phyloP scores from a whole-genome alignment of 106 monocot species.

The Allium fistulosum region DNA sequence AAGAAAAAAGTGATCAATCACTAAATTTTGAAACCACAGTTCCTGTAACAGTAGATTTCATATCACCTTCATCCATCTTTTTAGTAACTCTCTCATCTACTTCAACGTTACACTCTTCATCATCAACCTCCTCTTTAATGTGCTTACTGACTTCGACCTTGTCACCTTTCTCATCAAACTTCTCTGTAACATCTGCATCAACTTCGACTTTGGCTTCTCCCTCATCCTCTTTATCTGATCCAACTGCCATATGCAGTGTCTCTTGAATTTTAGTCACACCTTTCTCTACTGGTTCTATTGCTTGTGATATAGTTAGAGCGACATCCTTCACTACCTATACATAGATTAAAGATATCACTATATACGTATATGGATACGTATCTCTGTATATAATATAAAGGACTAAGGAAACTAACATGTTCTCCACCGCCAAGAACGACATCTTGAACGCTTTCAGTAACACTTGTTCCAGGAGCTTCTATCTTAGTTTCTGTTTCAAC shows the following conservation, averaged over 20 bases:
- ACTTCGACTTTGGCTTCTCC: constrained; percentile 28
- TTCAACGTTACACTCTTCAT: neutral
- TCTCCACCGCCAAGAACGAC: constrained; percentile 70
- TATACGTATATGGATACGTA: too few species aligned
- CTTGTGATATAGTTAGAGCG: constrained; percentile 56
- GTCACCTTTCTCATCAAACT: constrained; percentile 11
- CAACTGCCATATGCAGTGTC: constrained; percentile 33
- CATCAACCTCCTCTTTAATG: constrained; percentile 11
- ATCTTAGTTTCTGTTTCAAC: constrained; percentile 42
- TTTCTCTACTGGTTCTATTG: constrained; percentile 73
- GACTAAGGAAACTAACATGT: constrained; percentile 39
- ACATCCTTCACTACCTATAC: constrained; percentile 73
- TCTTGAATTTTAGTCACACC: constrained; percentile 72
- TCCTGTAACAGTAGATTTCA: too few species aligned
- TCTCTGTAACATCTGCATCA: constrained; percentile 33
- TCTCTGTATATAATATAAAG: neutral
- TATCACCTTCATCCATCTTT: too few species aligned
- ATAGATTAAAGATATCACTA: too few species aligned
- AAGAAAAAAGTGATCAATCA: too few species aligned
- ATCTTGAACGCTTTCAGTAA: constrained; percentile 79
- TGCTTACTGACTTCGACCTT: neutral
- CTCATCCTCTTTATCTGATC: constrained; percentile 24
- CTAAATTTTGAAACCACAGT: too few species aligned
- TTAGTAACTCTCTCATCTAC: too few species aligned
- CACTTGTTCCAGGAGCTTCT: constrained; percentile 75